Evolutionary conservation across 352 stramenopile species (phyloP).

Genomic region (Globisporangium rhizosaccharum): DNA sequence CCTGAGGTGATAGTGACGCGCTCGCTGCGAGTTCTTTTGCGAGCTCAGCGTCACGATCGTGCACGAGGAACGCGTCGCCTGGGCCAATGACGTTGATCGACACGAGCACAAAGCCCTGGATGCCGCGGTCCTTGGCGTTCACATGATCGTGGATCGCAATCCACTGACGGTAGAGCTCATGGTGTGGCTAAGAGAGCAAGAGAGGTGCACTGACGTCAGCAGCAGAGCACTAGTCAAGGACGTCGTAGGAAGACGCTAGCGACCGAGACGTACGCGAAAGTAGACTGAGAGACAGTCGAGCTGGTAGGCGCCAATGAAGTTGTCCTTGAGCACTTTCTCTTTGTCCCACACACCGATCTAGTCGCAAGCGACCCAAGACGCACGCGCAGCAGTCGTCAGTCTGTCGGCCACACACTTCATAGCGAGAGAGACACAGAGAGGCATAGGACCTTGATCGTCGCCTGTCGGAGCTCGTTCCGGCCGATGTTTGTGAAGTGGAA

Average conservation of each 20-base stretch:
- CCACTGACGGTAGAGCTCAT: conserved; percentile 89
- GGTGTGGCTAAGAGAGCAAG: conserved; percentile 36
- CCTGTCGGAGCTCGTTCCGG: conserved; percentile 54
- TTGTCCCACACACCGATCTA: conserved; percentile 75
- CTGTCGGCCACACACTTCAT: neutral
- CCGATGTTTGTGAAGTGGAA: conserved; percentile 87
- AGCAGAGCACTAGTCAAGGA: neutral
- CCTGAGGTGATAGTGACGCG: neutral
- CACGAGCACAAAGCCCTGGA: conserved; percentile 77
- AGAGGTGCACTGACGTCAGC: neutral
- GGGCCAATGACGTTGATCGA: conserved; percentile 66
- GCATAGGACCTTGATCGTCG: conserved; percentile 51
- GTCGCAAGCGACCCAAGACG: neutral
- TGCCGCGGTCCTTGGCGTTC: conserved; percentile 72
- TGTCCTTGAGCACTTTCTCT: conserved; percentile 61
- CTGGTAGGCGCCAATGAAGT: conserved; percentile 84
- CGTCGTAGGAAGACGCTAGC: neutral
- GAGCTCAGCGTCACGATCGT: conserved; percentile 67
- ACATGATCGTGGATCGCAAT: conserved; percentile 88
- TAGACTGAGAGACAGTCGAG: conserved; percentile 78
- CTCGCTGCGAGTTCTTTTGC: conserved; percentile 37
- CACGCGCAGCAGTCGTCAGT: neutral
- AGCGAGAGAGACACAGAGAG: neutral
- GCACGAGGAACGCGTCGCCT: conserved; percentile 56
- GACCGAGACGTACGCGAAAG: conserved; percentile 32